phyloP scores from a whole-genome alignment of 164 flowering plant genomes.

The Berberis vulgaris region DNA sequence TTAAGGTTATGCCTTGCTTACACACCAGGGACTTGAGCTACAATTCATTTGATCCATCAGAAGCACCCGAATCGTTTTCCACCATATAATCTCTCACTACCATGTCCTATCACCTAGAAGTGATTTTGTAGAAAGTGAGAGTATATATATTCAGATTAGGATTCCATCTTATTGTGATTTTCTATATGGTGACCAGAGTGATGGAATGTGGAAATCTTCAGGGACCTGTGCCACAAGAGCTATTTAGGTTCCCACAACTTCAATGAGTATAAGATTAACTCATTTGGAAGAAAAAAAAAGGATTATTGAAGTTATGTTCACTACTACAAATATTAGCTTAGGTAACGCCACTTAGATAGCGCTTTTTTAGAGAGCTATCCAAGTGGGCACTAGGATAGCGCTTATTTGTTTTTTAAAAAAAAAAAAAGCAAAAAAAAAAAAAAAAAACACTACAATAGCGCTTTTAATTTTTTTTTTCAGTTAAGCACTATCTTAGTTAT shows the following conservation, averaged over 20 bases:
- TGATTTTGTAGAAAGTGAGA: background rate
- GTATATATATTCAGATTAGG: background rate
- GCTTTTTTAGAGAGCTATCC: too few species aligned
- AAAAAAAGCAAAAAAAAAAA: too few species aligned
- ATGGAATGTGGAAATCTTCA: conserved; percentile 55
- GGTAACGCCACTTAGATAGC: too few species aligned
- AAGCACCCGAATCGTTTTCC: conserved; percentile 80
- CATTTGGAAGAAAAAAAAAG: too few species aligned
- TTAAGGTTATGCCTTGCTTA: background rate
- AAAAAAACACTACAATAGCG: too few species aligned
- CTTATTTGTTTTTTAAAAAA: too few species aligned
- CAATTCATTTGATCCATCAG: conserved; percentile 59
- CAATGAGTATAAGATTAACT: conserved; percentile 65
- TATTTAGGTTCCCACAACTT: conserved; percentile 61
- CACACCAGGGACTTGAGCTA: conserved; percentile 75
- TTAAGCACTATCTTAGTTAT: too few species aligned
- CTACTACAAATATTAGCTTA: too few species aligned
- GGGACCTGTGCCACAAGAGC: conserved; percentile 44
- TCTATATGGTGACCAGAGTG: conserved; percentile 28
- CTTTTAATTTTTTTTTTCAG: too few species aligned
- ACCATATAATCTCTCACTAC: conserved; percentile 70
- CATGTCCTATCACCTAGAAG: conserved; percentile 38
- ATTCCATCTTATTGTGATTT: conserved; percentile 3
- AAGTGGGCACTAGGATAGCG: too few species aligned
- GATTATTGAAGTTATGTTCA: too few species aligned